These are phyloP conservation scores for Moricandia moricandioides DNA, from an alignment of 345 rosid species.

Conservation along the genomic window DNA sequence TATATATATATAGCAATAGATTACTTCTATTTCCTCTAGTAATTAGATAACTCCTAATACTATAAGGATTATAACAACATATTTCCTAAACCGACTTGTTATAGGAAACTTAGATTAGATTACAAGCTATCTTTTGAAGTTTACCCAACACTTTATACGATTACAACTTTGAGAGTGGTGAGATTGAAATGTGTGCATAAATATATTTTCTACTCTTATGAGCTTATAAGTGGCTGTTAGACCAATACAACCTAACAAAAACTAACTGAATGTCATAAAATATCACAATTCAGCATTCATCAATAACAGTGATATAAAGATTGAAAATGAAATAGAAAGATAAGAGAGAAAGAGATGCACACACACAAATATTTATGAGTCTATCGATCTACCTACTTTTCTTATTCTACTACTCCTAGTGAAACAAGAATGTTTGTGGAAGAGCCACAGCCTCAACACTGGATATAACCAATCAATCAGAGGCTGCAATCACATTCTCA, in stretches of 20 bases:
- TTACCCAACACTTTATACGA: too few species aligned
- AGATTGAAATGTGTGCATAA: too few species aligned
- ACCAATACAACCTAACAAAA: conserved; percentile 3
- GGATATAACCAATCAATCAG: conserved; percentile 37
- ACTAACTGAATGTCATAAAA: neutral
- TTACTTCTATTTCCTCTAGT: too few species aligned
- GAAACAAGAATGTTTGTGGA: conserved; percentile 53
- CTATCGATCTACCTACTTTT: neutral
- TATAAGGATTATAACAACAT: too few species aligned
- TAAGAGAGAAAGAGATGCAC: neutral
- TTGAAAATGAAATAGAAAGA: conserved; percentile 4
- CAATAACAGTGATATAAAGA: neutral
- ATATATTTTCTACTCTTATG: too few species aligned
- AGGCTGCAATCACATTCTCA: conserved; percentile 33
- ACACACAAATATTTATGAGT: conserved; percentile 1
- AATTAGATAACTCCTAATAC: too few species aligned
- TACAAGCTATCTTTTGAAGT: too few species aligned
- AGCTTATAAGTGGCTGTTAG: too few species aligned
- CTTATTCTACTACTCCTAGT: conserved; percentile 46
- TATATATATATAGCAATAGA: too few species aligned
- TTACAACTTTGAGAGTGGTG: too few species aligned
- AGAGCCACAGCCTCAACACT: conserved; percentile 41
- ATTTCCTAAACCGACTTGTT: too few species aligned
- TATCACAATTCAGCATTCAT: conserved; percentile 5
- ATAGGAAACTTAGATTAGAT: too few species aligned